These are phyloP conservation scores for Karstenula rhodostoma DNA, from an alignment of 2,329 filamentous ascomycete genomes.

Conservation along the genomic window DNA sequence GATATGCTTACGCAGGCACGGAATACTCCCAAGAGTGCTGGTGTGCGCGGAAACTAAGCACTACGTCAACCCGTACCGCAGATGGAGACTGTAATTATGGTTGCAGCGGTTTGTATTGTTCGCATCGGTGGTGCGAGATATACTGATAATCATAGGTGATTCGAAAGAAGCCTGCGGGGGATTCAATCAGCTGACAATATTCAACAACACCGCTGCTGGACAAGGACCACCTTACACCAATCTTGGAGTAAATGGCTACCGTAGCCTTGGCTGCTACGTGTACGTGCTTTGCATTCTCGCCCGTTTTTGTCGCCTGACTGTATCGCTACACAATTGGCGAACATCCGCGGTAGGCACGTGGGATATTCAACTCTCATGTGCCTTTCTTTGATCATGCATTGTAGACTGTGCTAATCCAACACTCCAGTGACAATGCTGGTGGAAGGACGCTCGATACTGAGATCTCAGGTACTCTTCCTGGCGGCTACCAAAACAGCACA, in stretches of 20 bases:
- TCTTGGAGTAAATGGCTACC: conserved; percentile 26
- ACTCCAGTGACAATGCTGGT: background rate
- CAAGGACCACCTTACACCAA: conserved; percentile 1
- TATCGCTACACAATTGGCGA: background rate
- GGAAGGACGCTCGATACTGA: conserved; percentile 3
- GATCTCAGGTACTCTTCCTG: conserved; percentile 1
- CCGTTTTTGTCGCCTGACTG: background rate
- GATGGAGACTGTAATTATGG: conserved; percentile 20
- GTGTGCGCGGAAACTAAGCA: background rate
- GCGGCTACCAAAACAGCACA: conserved; percentile 17
- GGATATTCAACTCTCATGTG: background rate
- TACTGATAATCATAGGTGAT: conserved; percentile 17
- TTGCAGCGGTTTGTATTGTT: conserved; percentile 20
- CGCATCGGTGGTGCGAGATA: background rate
- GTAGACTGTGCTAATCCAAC: background rate
- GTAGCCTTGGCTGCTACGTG: conserved; percentile 26
- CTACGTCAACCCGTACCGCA: background rate
- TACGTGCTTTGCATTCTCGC: conserved; percentile 12
- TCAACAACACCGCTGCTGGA: conserved; percentile 19
- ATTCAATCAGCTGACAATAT: conserved; percentile 24
- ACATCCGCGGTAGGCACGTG: background rate
- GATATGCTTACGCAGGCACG: conserved; percentile 22
- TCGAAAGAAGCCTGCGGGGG: conserved; percentile 26
- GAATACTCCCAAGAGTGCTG: conserved; percentile 27
- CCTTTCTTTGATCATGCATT: background rate